A percentile compares a stretch with the other conserved stretches of the same genome.
phyloP scores from a whole-genome alignment of 2,329 filamentous ascomycete genomes.

The Podosphaera fusca region DNA sequence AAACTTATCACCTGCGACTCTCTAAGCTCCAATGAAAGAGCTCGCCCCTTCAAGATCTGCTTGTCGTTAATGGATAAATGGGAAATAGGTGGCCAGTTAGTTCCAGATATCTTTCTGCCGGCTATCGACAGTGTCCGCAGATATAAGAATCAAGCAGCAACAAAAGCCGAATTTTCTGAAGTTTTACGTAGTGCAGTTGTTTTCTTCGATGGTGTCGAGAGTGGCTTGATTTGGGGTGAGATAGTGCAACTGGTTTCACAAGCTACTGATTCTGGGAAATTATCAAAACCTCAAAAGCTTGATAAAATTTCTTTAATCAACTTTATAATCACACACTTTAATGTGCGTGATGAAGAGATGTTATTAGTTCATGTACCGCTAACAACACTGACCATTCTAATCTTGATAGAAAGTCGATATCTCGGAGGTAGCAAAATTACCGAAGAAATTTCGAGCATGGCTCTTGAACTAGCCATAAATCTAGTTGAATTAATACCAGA shows the following conservation, averaged over 20 bases:
- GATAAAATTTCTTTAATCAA: slow-evolving; percentile 49
- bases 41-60: slow-evolving; percentile 73
- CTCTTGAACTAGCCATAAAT: slow-evolving; percentile 27
- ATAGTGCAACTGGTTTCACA: slow-evolving; percentile 44
- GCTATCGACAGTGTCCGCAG: slow-evolving; percentile 57
- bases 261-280: slow-evolving; percentile 26
- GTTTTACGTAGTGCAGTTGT: slow-evolving; percentile 81
- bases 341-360: slow-evolving; percentile 93
- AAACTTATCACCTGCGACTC: slow-evolving; percentile 43
- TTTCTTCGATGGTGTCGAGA: slow-evolving; percentile 95
- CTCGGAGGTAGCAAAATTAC: slow-evolving; percentile 7
- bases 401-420: slow-evolving; percentile 20
- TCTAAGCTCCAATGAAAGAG: slow-evolving; percentile 38
- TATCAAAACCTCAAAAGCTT: slow-evolving; percentile 22
- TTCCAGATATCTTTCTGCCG: slow-evolving; percentile 72
- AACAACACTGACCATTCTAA: slow-evolving; percentile 36
- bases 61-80: slow-evolving; percentile 93
- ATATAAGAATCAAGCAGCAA: slow-evolving; percentile 42
- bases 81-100: slow-evolving; percentile 81
- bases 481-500: slow-evolving; percentile 42
- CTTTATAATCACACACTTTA: slow-evolving; percentile 76
- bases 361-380: slow-evolving; percentile 63
- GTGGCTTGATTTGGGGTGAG: slow-evolving; percentile 75
- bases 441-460: slow-evolving; percentile 14
- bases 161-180: slow-evolving; percentile 55